Evolutionary conservation across 805 yeast species (phyloP), one percentile per base, ranked within the genome.

Genomic region (Candida argentea): DNA sequence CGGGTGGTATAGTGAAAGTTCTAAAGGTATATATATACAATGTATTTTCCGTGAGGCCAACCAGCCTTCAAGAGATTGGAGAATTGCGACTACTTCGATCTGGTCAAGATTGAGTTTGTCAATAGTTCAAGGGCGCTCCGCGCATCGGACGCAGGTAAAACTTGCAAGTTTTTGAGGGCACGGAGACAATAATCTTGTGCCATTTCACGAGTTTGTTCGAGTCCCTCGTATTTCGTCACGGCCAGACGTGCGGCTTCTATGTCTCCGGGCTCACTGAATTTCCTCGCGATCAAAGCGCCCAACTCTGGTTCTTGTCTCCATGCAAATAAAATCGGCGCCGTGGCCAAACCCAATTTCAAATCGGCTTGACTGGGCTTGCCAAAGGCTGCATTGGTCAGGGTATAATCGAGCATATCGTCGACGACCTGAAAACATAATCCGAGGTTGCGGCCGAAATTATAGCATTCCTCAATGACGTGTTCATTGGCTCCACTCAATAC

Each of bases 331-430:
- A 89, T 86, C 1, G 98, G 98, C 0, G 96, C 97, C 1, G 98
- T 91, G 2, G 97, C 97, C 42, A 91, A 67, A 0, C 98, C 98
- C 24, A 91, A 64, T 51, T 87, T 75, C 42, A 91, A 66, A 57
- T 91, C 98, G 4, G 95, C 96, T 42, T 91, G 94, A 6, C 94
- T 78, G 3, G 98, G 97, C 53, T 91, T 91, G 20, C 98, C 98
- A 33, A 91, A 60, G 28, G 82, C 74, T 23, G 72, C 73, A 12
- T 84, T 83, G 17, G 87, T 74, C n/a, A 85, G 76, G 0, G 96
- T 85, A 52, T 84, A 91, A 56, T 91, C 98, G 39, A 91, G 68
- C 77, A 89, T 76, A 54, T 91, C 98, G 56, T 91, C 98, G 12
- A 91, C 93, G 34, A 91, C 69, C 58, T 89, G 98, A 69, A 91